Base-by-base conservation (phyloP, 2,329 filamentous ascomycete species). In the Aspergillus niger region DNA sequence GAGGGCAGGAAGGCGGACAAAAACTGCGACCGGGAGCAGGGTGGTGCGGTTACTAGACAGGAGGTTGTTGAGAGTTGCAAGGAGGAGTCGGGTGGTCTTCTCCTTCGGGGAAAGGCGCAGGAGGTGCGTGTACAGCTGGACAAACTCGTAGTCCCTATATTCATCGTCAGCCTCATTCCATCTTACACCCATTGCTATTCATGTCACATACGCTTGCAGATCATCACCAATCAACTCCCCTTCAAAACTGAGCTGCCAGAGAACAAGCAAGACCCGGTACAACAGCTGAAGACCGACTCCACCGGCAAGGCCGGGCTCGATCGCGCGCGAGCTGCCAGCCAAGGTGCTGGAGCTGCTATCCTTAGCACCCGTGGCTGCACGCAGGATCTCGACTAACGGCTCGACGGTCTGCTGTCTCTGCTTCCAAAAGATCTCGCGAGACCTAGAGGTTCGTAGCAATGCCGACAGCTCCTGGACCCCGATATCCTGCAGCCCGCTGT, bases 221-320 rank as follows among this genome's bases (percentile, higher is more conserved):
- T 94, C 92, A 61, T 89, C 88, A 11, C 92, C 91, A 52, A 90
- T 82, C 11, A 86, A 75, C 60, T 81, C 77, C 30, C 83, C 86
- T 74, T 98, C 95, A 67, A 99, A 99, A 73, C 92, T 97, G 67
- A 99, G 83, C 81, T 98, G 93, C 95, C 95, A 99, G 60, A 99
- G 81, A 11, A 96, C 93, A 54, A 99, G 83, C 22, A 99, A 84
- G 15, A 97, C 91, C 71, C 97, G 92, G 75, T 99, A 99, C 43
- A 99, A 84, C 43, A 98, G 85, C 76, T 99, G 95, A 43, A 99
- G 81, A 2, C 92, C 92, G 61, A 99, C 91, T 8, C 92, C 92
- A 52, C 92, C 92, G 60, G 80, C 78, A 48, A 88, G 78, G 43
- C 83, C 81, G 55, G 80, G 78, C 62, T 92, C 89, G 30, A 90